Evolutionary conservation across 1,139 yeast genomes (phyloP).

Genomic region (Geotrichum aggregatum): DNA sequence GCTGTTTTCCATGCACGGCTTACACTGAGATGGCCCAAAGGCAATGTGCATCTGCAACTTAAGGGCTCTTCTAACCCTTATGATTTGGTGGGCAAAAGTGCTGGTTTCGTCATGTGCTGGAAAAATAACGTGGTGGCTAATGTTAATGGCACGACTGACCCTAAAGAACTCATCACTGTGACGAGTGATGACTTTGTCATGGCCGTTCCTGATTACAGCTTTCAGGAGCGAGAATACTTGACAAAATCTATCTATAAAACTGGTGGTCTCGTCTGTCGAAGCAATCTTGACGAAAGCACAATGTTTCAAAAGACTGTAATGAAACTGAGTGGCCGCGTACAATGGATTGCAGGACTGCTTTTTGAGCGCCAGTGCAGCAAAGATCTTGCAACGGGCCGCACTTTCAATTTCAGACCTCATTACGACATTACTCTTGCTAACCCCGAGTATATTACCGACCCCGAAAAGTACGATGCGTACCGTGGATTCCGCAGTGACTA

Average conservation of each 20-base stretch:
- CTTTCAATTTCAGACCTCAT: conserved; percentile 62
- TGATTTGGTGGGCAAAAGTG: conserved; percentile 56
- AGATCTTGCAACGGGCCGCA: conserved; percentile 37
- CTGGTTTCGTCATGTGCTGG: conserved; percentile 84
- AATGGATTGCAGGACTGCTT: conserved; percentile 49
- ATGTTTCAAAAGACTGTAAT: conserved; percentile 47
- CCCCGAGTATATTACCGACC: conserved; percentile 54
- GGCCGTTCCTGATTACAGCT: conserved; percentile 53
- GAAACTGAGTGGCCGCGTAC: conserved; percentile 50
- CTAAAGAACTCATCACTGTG: conserved; percentile 58
- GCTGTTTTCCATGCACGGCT: conserved; percentile 56
- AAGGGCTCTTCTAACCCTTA: conserved; percentile 80
- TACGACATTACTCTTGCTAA: conserved; percentile 59
- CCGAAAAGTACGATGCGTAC: conserved; percentile 63
- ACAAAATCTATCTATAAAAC: conserved; percentile 24
- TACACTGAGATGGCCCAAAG: conserved; percentile 47
- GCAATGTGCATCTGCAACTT: conserved; percentile 49
- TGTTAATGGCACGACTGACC: conserved; percentile 60
- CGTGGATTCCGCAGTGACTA: conserved; percentile 72
- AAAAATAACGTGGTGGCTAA: conserved; percentile 56
- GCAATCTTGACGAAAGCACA: conserved; percentile 30
- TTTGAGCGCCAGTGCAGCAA: conserved; percentile 43
- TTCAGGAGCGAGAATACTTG: conserved; percentile 37
- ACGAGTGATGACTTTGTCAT: conserved; percentile 64
- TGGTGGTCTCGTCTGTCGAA: conserved; percentile 25